phyloP scores from a whole-genome alignment of 148 eudicot species.

The Camellia sinensis region DNA sequence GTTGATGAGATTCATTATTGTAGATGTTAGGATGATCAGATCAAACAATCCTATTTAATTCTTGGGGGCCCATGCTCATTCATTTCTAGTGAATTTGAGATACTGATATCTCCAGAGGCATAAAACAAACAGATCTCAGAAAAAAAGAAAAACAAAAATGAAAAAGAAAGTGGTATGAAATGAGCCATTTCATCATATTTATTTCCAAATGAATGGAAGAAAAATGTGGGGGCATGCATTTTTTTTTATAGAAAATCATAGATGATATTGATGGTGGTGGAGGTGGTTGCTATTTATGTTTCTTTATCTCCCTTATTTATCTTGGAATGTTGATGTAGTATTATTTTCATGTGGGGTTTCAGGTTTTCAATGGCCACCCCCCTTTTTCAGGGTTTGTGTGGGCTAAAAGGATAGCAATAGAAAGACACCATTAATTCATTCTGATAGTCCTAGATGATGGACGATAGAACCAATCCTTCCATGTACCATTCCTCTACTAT shows the following conservation, averaged over 20 bases:
- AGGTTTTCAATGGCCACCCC: not conserved
- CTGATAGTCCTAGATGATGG: not conserved
- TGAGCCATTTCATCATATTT: not conserved
- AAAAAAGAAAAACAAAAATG: no score
- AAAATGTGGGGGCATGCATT: not conserved
- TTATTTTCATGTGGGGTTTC: not conserved
- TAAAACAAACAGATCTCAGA: no score
- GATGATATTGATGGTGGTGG: not conserved
- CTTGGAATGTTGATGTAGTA: not conserved
- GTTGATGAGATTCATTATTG: not conserved
- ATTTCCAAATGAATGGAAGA: not conserved
- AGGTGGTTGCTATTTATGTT: not conserved
- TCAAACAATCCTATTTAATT: not conserved
- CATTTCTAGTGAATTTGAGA: not conserved
- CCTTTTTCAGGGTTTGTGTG: slow-evolving; percentile 2
- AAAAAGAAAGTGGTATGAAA: not conserved
- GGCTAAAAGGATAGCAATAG: not conserved
- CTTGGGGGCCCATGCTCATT: not conserved
- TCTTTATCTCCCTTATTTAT: not conserved
- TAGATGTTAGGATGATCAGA: not conserved
- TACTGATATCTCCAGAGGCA: no score
- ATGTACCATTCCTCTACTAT: not conserved
- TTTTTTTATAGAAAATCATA: not conserved
- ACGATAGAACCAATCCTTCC: not conserved
- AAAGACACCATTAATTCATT: not conserved